Conservation (phyloP, 2,329 filamentous ascomycete species). For the Xylaria sp. region DNA sequence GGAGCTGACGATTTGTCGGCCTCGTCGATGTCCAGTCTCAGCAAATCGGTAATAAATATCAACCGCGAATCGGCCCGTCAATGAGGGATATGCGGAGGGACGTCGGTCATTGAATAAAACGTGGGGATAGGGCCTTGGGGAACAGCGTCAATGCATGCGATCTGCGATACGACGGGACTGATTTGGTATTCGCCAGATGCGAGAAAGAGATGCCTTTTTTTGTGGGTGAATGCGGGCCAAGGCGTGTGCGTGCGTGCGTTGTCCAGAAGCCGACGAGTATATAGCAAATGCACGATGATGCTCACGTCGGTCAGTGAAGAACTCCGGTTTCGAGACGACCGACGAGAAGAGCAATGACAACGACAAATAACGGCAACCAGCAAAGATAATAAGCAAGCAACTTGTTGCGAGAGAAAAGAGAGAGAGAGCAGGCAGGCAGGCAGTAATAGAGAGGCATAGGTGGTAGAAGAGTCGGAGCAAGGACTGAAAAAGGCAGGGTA, state of each 20-base stretch:
- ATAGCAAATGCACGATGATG: not conserved
- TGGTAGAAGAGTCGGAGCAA: conserved; percentile 15
- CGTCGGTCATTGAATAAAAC: conserved; percentile 26
- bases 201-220: not conserved
- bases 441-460: not conserved
- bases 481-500: conserved; percentile 15
- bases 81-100: conserved; percentile 32
- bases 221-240: not conserved
- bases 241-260: not conserved
- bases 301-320: not conserved
- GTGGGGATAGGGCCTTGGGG: conserved; percentile 23
- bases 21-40: conserved; percentile 24
- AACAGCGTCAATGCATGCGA: conserved; percentile 7
- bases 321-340: not conserved
- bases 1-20: not conserved
- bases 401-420: not conserved
- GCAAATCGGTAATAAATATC: conserved; percentile 19
- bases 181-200: not conserved
- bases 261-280: not conserved
- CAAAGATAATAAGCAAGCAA: not conserved
- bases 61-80: conserved; percentile 34
- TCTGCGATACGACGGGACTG: conserved; percentile 5
- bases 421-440: not conserved
- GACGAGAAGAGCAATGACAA: not conserved
- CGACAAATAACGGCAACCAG: not conserved